A percentile compares a stretch with the other conserved stretches of the same genome.
These are phyloP conservation scores for Ashbya aceris DNA, from an alignment of 1,139 yeast genomes.

Conservation along the genomic window DNA sequence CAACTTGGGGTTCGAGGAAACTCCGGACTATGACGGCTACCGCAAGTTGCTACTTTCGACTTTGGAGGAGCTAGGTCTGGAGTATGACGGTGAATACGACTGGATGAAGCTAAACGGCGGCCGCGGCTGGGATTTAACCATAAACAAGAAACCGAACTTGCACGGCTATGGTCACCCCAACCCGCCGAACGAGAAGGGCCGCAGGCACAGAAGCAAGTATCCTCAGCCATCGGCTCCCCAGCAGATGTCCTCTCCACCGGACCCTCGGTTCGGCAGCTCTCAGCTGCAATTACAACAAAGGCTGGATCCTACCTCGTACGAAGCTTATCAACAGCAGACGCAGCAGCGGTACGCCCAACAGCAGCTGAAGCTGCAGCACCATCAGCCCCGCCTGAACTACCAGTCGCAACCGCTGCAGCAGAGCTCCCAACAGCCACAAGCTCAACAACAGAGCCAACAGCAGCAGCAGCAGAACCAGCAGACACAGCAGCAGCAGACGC, in stretches of 20 bases:
- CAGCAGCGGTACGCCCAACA: slow-evolving; percentile 29
- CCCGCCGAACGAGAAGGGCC: slow-evolving; percentile 39
- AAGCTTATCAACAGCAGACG: slow-evolving; percentile 31
- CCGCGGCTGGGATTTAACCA: slow-evolving; percentile 72
- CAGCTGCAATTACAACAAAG: slow-evolving; percentile 18
- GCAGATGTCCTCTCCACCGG: slow-evolving; percentile 15
- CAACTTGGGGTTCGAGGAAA: slow-evolving; percentile 63
- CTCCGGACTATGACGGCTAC: slow-evolving; percentile 69
- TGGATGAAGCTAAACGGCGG: slow-evolving; percentile 82
- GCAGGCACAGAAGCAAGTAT: slow-evolving; percentile 32
- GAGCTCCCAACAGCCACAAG: slow-evolving; percentile 16
- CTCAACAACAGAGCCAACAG: slow-evolving; percentile 11
- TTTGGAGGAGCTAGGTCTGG: slow-evolving; percentile 47
- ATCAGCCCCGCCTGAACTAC: slow-evolving; percentile 11
- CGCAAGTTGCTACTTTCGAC: slow-evolving; percentile 54
- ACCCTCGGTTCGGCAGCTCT: slow-evolving; percentile 4
- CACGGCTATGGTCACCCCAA: slow-evolving; percentile 76
- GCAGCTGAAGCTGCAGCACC: slow-evolving; percentile 22
- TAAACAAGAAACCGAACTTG: slow-evolving; percentile 69
- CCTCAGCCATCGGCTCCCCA: slow-evolving; percentile 10
- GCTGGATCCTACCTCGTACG: slow-evolving; percentile 31
- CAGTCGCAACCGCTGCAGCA: slow-evolving; percentile 15
- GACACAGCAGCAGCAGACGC: slow-evolving; percentile 2
- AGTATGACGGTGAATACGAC: slow-evolving; percentile 63
- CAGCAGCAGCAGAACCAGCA: slow-evolving; percentile 10